Evolutionary conservation across 371 early-diverging fungal species (phyloP).

Genomic region (Encephalitozoon intestinalis): DNA sequence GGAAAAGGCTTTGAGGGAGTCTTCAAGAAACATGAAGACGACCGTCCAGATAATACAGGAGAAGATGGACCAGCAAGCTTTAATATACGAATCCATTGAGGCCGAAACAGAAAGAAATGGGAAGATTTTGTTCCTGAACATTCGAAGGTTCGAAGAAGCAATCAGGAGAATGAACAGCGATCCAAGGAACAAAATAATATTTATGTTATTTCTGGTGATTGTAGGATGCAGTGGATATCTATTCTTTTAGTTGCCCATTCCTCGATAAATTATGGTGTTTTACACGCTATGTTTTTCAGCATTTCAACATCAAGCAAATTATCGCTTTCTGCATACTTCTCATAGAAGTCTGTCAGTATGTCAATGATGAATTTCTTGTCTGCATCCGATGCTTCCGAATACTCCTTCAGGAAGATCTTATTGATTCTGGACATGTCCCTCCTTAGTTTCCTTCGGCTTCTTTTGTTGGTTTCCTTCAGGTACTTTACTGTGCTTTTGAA

Average conservation of each 20-base stretch:
- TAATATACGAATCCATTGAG: slow-evolving; percentile 31
- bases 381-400: neutral
- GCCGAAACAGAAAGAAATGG: slow-evolving; percentile 1
- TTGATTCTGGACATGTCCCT: neutral
- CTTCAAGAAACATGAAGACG: slow-evolving; percentile 27
- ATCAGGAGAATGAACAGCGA: slow-evolving; percentile 23
- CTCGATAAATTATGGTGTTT: neutral
- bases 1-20: neutral
- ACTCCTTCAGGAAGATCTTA: slow-evolving; percentile 18
- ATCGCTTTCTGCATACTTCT: slow-evolving; percentile 9
- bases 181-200: slow-evolving; percentile 41
- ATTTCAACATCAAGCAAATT: neutral
- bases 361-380: slow-evolving; percentile 44
- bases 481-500: neutral
- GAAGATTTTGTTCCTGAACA: slow-evolving; percentile 1
- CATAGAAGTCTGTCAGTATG: slow-evolving; percentile 46
- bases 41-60: slow-evolving; percentile 19
- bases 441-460: neutral
- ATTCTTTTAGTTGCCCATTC: neutral
- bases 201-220: neutral
- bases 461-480: neutral
- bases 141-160: slow-evolving; percentile 9
- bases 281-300: slow-evolving; percentile 2
- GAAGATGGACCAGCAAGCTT: slow-evolving; percentile 26
- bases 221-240: neutral